Base-by-base conservation (phyloP, 352 stramenopile genomes). In the Phytophthora lateralis region DNA sequence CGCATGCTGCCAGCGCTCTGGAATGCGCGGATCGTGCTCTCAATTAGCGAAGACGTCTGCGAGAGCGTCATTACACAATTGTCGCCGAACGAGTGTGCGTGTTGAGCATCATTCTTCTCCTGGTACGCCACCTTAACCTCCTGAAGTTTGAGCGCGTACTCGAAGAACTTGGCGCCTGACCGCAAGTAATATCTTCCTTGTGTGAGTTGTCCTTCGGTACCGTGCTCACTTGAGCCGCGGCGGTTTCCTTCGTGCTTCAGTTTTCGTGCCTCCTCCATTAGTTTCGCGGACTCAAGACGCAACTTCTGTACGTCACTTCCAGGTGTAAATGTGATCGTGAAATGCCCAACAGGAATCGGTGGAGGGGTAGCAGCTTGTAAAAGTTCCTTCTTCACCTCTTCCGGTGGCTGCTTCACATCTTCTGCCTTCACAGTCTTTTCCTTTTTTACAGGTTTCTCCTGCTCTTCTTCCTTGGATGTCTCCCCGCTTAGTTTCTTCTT, bases 231-330 rank as follows among this genome's bases (percentile, higher is more conserved):
- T 17, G 63, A 34, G 10, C 86, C 86, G 12, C 69, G 73, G 3
- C 71, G 76, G 45, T 96, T 91, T 21, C 87, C 87, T 60, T 93
- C 82, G 60, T 96, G 87, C 55, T 96, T 96, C 3, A 96, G 71
- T 53, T 71, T 76, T 30, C 82, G 69, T 35, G 85, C 85, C 56
- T 92, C 76, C 4, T 90, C 73, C 55, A 88, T 87, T 14, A 94
- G 55, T 53, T 75, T 75, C 6, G 53, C 64, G 12, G 74, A 84
- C 24, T 88, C 75, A 17, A 63, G 58, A 14, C 74, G 75, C 50
- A 94, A 52, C 17, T 83, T 85, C 21, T 70, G 55, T 54, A 86
- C 69, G 54, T 93, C 85, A 50, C 53, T 71, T 29, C 56, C 67
- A 2, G 65, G 53, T 37, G 42, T 66, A 44, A 75, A 71, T 39